Conservation (phyloP, 2,329 filamentous ascomycete genomes). For the Neoscytalidium dimidiatum region DNA sequence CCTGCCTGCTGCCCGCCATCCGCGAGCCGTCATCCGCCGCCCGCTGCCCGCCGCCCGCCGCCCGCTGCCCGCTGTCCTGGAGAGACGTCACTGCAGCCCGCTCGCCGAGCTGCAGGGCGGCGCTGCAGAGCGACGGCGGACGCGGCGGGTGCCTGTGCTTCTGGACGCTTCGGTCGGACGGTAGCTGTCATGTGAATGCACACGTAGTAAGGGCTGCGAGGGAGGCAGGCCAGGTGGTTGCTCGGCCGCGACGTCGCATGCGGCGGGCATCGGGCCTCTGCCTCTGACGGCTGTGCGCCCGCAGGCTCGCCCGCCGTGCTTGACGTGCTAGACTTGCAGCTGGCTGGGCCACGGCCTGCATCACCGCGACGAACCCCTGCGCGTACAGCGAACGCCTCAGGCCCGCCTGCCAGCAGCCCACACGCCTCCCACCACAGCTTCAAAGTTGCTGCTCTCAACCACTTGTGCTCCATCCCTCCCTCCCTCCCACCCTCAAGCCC, state of each 20-base stretch:
- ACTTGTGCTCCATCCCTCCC: not conserved
- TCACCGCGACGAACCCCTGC: constrained; percentile 7
- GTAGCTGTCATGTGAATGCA: not conserved
- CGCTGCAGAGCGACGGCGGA: not conserved
- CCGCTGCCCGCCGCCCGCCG: not conserved
- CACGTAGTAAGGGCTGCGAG: too few species aligned
- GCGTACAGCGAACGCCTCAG: not conserved
- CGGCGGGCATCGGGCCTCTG: not conserved
- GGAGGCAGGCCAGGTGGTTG: too few species aligned
- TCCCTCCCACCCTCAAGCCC: not conserved
- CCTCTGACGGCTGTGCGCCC: not conserved
- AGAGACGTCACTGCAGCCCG: too few species aligned
- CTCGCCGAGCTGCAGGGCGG: too few species aligned
- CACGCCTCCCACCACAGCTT: not conserved
- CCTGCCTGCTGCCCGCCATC: not conserved
- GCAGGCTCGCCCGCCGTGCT: not conserved
- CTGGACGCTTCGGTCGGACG: not conserved
- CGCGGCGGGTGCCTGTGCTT: not conserved
- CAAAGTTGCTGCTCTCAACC: not conserved
- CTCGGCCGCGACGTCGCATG: not conserved
- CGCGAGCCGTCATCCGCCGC: not conserved
- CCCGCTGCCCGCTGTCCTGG: too few species aligned
- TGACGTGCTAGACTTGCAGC: not conserved
- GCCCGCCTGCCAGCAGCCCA: not conserved
- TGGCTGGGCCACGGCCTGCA: not conserved